Base-by-base conservation (phyloP, 202 grass and related monocot species). In the Panicum virgatum region DNA sequence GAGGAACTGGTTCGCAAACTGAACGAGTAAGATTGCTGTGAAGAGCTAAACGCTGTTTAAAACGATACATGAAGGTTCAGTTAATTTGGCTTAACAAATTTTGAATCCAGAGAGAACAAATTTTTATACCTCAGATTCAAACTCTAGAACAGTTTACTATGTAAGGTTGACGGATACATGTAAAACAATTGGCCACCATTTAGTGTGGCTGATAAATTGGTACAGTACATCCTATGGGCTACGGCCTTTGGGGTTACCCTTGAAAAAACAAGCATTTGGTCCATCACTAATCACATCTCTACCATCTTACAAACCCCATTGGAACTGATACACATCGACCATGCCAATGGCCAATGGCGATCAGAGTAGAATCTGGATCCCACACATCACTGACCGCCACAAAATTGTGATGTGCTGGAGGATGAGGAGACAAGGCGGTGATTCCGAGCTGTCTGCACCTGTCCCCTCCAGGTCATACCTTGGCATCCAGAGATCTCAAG, bases 401-500 rank as follows among this genome's bases (percentile, higher is more conserved):
- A 66, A 62, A 43, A 62, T 54, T 77, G 48, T 54, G 76, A 20
- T 29, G 5, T 62, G 63, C 34, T 22, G 9, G 23, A 78, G 58
- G n/a, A 77, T 32, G 50, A 84, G 13, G 37, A 18, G 34, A 63
- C 32, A 67, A 67, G 40, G 30, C 5, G 6, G 32, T 46, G 9
- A 47, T 56, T 72, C 42, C 26, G 9, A 79, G 43, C 60, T 62
- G 51, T 32, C 30, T 78, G 67, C n/a, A 39, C 42, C 19, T 82
- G 57, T 56, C 51, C 53, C 5, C 22, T 56, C 58, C 19, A 45
- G 52, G 46, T 22, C 19, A 67, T 44, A 59, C 20, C 61, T 65
- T 44, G 65, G 53, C 58, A 23, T 63, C 48, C 65, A 39, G 26
- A 78, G 11, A 26, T 16, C 46, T 25, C 9, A 47, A 53, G 45